Evolutionary conservation across 768 basidiomycete genomes (phyloP).

Genomic region (Rhizopogon sp.): DNA sequence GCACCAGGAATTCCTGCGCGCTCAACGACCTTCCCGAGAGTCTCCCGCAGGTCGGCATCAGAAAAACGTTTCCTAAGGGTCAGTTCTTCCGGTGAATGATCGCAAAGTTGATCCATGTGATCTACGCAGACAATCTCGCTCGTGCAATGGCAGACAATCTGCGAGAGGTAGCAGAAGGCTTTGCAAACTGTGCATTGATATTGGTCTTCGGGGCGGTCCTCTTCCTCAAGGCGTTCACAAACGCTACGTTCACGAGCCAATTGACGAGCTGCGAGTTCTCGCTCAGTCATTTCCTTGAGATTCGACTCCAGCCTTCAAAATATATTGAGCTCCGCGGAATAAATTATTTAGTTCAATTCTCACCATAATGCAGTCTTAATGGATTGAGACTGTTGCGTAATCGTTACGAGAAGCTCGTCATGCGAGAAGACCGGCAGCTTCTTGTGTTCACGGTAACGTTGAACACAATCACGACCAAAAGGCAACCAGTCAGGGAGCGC

Average conservation of each 20-base stretch:
- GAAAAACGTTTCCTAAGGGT: slow-evolving; percentile 77
- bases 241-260: slow-evolving; percentile 56
- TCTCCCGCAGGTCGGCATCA: slow-evolving; percentile 71
- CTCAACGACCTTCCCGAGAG: slow-evolving; percentile 57
- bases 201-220: slow-evolving; percentile 87
- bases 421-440: slow-evolving; percentile 98
- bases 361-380: slow-evolving; percentile 94
- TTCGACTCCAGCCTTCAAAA: slow-evolving; percentile 71
- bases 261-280: slow-evolving; percentile 69
- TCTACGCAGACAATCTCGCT: slow-evolving; percentile 80
- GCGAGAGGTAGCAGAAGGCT: slow-evolving; percentile 91
- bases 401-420: slow-evolving; percentile 95
- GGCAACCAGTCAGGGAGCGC: slow-evolving; percentile 94
- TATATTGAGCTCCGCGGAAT: slow-evolving; percentile 14
- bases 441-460: slow-evolving; percentile 83
- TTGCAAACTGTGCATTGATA: slow-evolving; percentile 95
- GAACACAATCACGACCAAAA: slow-evolving; percentile 81
- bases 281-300: slow-evolving; percentile 83
- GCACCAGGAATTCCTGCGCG: slow-evolving; percentile 65
- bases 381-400: slow-evolving; percentile 89
- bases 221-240: slow-evolving; percentile 65
- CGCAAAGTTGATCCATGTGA: slow-evolving; percentile 76
- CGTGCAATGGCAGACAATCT: slow-evolving; percentile 79
- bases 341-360: slow-evolving; percentile 21
- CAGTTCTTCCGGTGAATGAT: slow-evolving; percentile 48